Evolutionary conservation across 768 basidiomycete species (phyloP).

Genomic region (Mycena polygramma): DNA sequence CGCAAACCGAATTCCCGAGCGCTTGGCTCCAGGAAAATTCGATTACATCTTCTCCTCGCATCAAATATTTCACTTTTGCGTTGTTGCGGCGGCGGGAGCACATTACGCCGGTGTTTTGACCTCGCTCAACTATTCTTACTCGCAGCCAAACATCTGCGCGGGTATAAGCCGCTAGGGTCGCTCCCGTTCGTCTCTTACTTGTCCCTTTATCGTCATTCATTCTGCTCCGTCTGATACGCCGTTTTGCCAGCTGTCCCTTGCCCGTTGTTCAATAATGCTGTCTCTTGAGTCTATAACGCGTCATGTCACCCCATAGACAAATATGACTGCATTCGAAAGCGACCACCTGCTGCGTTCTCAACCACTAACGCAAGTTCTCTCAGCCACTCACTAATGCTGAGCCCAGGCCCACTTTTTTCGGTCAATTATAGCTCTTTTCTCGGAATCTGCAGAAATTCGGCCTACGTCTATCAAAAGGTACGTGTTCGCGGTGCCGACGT

Average conservation of each 20-base stretch:
- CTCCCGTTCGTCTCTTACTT: conserved; percentile 26
- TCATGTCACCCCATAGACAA: conserved; percentile 24
- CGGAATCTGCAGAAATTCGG: conserved; percentile 1
- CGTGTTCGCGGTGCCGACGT: conserved; percentile 13
- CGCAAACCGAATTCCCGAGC: conserved; percentile 87
- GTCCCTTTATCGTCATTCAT: conserved; percentile 20
- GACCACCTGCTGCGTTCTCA: neutral
- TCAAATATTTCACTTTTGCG: conserved; percentile 90
- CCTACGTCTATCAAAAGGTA: conserved; percentile 24
- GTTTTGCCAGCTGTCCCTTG: conserved; percentile 16
- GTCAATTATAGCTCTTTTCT: conserved; percentile 16
- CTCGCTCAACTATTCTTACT: conserved; percentile 73
- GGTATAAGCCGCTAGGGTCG: conserved; percentile 23
- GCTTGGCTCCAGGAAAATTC: conserved; percentile 79
- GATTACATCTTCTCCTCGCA: conserved; percentile 87
- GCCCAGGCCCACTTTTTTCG: neutral
- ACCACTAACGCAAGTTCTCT: conserved; percentile 9
- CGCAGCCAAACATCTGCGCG: conserved; percentile 46
- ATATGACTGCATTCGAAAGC: conserved; percentile 34
- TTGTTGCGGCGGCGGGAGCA: conserved; percentile 77
- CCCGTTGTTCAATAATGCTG: conserved; percentile 21
- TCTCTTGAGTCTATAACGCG: conserved; percentile 27
- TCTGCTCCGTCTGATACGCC: conserved; percentile 10
- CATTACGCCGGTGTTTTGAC: conserved; percentile 73
- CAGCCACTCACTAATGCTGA: conserved; percentile 30